Conservation (phyloP, 2,329 filamentous ascomycete species). For the Epichloe hybrida region DNA sequence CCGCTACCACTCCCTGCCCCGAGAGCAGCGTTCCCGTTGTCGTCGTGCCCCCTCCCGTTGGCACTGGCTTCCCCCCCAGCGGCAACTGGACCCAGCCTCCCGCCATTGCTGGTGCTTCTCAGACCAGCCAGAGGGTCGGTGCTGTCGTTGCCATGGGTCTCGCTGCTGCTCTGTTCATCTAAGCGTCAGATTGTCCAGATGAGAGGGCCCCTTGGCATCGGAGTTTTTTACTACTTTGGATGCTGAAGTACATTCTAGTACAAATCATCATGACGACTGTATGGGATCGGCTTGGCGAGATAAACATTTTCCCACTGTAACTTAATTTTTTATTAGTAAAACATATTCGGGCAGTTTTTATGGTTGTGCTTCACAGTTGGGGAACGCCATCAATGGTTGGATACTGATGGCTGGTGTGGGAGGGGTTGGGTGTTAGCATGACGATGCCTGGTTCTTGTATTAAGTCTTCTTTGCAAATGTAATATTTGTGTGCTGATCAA, state of each 20-base stretch:
- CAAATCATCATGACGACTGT: constrained; percentile 8
- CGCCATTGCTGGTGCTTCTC: constrained; percentile 24
- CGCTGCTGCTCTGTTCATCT: constrained; percentile 18
- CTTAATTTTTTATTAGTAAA: constrained; percentile 2
- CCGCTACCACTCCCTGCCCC: constrained; percentile 2
- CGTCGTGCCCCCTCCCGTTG: constrained; percentile 7
- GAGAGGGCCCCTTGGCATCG: neutral
- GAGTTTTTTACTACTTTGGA: neutral
- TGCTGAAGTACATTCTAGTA: constrained; percentile 3
- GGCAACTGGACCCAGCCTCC: constrained; percentile 10
- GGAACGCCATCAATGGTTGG: neutral
- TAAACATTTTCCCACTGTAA: constrained; percentile 6
- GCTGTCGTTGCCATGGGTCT: constrained; percentile 21
- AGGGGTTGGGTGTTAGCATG: constrained; percentile 5
- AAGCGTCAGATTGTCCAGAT: constrained; percentile 3
- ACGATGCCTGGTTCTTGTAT: constrained; percentile 7
- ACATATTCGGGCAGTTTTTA: neutral
- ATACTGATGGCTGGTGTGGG: neutral
- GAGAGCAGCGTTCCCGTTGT: neutral
- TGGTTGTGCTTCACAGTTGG: constrained; percentile 2
- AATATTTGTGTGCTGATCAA: neutral
- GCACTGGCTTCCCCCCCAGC: constrained; percentile 8
- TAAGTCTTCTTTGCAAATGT: constrained; percentile 3
- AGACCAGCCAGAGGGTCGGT: constrained; percentile 21
- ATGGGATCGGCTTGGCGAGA: constrained; percentile 9